phyloP scores from a whole-genome alignment of 2,329 filamentous ascomycete species.

The Aureobasidium sp. region DNA sequence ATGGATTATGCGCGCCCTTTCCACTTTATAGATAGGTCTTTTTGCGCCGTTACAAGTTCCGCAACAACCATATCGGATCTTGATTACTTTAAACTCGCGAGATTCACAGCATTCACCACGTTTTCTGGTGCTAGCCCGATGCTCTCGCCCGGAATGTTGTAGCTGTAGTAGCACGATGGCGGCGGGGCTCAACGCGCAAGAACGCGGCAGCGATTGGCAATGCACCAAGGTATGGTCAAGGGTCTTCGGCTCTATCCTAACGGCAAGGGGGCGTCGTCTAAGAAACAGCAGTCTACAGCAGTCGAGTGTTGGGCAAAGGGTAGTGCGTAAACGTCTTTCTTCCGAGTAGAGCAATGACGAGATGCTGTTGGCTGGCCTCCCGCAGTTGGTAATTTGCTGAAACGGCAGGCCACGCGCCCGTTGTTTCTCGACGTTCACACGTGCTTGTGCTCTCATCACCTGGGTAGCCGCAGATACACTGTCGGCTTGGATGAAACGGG shows the following conservation, averaged over 20 bases:
- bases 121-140: not conserved
- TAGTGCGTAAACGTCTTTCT: slow-evolving; percentile 3
- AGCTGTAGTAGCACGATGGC: slow-evolving; percentile 7
- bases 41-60: slow-evolving; percentile 5
- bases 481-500: not conserved
- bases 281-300: slow-evolving; percentile 7
- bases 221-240: slow-evolving; percentile 1
- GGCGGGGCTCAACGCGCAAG: not conserved
- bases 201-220: slow-evolving; percentile 3
- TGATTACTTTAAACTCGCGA: slow-evolving; percentile 6
- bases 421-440: slow-evolving; percentile 6
- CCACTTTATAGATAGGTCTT: slow-evolving; percentile 3
- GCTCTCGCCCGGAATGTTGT: slow-evolving; percentile 8
- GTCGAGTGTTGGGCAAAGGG: not conserved
- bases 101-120: not conserved
- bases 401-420: slow-evolving; percentile 13
- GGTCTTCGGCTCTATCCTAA: not conserved
- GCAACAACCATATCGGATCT: slow-evolving; percentile 10
- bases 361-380: slow-evolving; percentile 11
- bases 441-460: slow-evolving; percentile 5
- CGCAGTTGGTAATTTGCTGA: slow-evolving; percentile 11
- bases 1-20: slow-evolving; percentile 3
- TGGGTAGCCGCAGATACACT: not conserved
- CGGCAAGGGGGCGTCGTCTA: slow-evolving; percentile 10
- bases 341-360: slow-evolving; percentile 5